phyloP scores from a whole-genome alignment of 306 rosid genomes.

The Ormosia emarginata region DNA sequence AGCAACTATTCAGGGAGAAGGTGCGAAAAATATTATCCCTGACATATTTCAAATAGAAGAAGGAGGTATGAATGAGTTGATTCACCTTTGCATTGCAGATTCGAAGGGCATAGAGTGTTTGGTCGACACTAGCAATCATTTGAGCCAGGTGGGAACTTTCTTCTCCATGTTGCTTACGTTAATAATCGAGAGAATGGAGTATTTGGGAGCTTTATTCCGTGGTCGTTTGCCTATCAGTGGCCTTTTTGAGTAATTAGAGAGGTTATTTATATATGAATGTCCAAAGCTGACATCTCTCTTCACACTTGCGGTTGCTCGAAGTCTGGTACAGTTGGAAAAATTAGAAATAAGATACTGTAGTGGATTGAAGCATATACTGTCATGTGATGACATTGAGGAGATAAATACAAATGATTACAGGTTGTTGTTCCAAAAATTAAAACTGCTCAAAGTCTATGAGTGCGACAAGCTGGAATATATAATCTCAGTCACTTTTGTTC shows the following conservation, averaged over 20 bases:
- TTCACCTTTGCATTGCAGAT: neutral
- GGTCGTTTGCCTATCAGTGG: neutral
- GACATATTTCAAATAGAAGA: neutral
- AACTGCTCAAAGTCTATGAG: too few relatives aligned
- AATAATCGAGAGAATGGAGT: neutral
- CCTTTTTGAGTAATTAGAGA: neutral
- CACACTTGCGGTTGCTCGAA: neutral
- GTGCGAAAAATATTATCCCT: constrained; percentile 13
- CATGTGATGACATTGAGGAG: neutral
- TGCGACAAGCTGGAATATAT: too few relatives aligned
- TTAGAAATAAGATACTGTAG: neutral
- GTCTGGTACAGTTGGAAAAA: neutral
- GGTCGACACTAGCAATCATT: neutral
- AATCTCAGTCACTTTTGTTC: too few relatives aligned
- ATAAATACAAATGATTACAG: too few relatives aligned
- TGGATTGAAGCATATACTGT: neutral
- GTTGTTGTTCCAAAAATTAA: too few relatives aligned
- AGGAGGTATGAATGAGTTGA: neutral
- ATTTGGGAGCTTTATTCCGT: neutral
- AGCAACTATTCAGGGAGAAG: neutral
- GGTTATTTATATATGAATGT: neutral
- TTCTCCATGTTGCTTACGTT: constrained; percentile 14
- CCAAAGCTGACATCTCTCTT: neutral
- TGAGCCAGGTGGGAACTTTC: neutral
- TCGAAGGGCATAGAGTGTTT: neutral